Conservation (phyloP, 2,329 filamentous ascomycete species). For the Fusarium sp. region DNA sequence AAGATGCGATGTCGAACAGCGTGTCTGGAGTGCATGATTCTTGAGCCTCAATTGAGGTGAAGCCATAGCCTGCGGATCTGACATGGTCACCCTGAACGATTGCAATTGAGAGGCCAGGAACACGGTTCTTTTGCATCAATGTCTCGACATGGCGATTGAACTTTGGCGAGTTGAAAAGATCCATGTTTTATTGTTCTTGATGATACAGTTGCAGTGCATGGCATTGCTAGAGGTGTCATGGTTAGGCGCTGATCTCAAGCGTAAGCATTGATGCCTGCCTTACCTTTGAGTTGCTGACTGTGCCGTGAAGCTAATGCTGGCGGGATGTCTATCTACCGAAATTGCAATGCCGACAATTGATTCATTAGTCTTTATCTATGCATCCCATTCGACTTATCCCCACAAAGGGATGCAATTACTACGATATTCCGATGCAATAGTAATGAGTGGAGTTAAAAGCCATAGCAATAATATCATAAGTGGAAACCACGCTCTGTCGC, state of each 20-base stretch:
- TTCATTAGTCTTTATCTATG: too few species aligned
- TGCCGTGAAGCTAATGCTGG: not conserved
- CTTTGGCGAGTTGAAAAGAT: not conserved
- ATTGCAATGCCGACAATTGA: too few species aligned
- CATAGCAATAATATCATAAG: too few species aligned
- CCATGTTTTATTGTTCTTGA: not conserved
- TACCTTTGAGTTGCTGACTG: not conserved
- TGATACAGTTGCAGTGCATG: accelerated
- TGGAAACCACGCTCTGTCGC: too few species aligned
- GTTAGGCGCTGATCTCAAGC: too few species aligned
- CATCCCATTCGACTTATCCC: too few species aligned
- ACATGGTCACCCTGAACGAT: not conserved
- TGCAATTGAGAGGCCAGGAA: slow-evolving; percentile 14
- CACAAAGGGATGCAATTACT: too few species aligned
- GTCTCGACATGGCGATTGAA: not conserved
- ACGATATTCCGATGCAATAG: too few species aligned
- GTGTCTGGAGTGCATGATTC: slow-evolving; percentile 7
- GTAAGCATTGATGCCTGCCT: not conserved
- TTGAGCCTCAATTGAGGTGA: not conserved
- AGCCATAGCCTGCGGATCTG: slow-evolving; percentile 1
- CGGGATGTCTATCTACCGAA: too few species aligned
- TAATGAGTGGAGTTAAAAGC: too few species aligned
- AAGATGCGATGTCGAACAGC: slow-evolving; percentile 21
- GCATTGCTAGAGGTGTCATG: not conserved
- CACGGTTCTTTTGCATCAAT: not conserved